A percentile compares a stretch with the other conserved stretches of the same genome.
Evolutionary conservation across 148 eudicot genomes (phyloP).

Genomic region (Chenopodium quinoa): DNA sequence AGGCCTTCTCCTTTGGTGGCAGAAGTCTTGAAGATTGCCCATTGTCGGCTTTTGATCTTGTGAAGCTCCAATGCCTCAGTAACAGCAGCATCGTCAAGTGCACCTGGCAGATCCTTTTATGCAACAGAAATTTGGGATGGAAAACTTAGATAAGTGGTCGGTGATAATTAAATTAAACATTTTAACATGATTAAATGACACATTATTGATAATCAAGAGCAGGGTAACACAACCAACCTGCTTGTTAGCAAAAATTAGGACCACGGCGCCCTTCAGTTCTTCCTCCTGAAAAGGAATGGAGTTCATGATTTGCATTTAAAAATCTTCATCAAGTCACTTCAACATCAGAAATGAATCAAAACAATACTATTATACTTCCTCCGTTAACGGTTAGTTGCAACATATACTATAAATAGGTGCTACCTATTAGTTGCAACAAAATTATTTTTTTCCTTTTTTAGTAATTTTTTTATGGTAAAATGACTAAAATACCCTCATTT

Average conservation of each 20-base stretch:
- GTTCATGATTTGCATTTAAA: conserved; percentile 4
- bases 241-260: conserved; percentile 89
- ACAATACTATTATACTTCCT: background rate
- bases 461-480: too few species aligned
- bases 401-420: too few species aligned
- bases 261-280: conserved; percentile 93
- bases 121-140: background rate
- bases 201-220: background rate
- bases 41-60: conserved; percentile 92
- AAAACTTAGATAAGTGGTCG: background rate
- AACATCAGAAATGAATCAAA: background rate
- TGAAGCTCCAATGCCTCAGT: conserved; percentile 93
- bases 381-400: too few species aligned
- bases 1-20: conserved; percentile 98
- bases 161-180: background rate
- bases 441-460: too few species aligned
- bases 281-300: conserved; percentile 66
- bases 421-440: too few species aligned
- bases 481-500: too few species aligned
- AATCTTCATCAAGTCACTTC: background rate
- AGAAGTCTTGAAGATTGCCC: conserved; percentile 96
- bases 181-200: background rate
- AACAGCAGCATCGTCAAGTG: conserved; percentile 91
- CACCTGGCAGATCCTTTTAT: conserved; percentile 95
- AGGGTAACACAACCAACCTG: conserved; percentile 49